These are phyloP conservation scores for Colletotrichum cuscutae DNA, from an alignment of 2,329 filamentous ascomycete genomes.

Conservation along the genomic window DNA sequence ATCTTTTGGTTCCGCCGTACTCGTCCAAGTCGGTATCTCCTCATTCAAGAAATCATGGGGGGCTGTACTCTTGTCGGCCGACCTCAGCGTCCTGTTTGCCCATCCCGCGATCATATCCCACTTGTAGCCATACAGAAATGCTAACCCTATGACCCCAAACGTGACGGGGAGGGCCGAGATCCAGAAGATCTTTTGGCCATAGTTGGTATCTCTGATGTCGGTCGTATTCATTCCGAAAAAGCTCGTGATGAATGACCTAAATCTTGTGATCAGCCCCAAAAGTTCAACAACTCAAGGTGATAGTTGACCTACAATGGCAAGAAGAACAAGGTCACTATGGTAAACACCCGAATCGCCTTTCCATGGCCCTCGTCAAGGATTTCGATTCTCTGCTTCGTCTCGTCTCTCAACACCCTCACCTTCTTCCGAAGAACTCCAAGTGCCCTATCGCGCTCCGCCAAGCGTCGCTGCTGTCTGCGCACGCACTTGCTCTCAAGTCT, in stretches of 20 bases:
- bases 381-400: conserved; percentile 41
- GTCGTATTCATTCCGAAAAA: conserved; percentile 57
- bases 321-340: conserved; percentile 53
- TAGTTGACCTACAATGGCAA: conserved; percentile 43
- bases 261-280: no score
- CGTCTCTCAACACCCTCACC: conserved; percentile 31
- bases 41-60: neutral
- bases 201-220: conserved; percentile 52
- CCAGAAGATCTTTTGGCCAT: conserved; percentile 53
- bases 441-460: neutral
- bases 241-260: conserved; percentile 42
- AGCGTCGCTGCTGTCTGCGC: neutral
- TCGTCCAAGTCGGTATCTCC: neutral
- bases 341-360: conserved; percentile 48
- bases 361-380: conserved; percentile 43
- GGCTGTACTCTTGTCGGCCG: neutral
- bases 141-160: conserved; percentile 40
- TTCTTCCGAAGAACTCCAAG: conserved; percentile 13
- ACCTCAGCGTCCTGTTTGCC: neutral
- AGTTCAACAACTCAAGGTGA: no score
- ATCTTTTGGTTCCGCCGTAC: neutral
- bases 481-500: conserved; percentile 4
- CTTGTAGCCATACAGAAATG: conserved; percentile 38
- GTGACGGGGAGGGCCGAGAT: conserved; percentile 51
- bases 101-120: conserved; percentile 26